Base-by-base conservation (phyloP, 306 rosid species). In the Parietaria judaica region DNA sequence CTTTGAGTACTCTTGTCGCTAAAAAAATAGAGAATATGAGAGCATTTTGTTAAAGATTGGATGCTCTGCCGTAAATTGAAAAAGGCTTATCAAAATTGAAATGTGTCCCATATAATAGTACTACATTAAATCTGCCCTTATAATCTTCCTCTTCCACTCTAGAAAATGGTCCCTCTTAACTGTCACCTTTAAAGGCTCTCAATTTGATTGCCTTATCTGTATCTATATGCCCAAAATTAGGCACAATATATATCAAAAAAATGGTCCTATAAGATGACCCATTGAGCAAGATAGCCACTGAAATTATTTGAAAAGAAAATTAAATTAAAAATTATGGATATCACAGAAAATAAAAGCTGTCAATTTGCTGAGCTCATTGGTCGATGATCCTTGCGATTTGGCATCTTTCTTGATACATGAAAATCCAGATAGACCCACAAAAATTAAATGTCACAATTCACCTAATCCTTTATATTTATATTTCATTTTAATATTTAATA, bases 341-440 rank as follows among this genome's bases (percentile, higher is more conserved):
- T n/a, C 49, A 23, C 61, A 66, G 35, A 36, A 56, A 66, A 54
- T 50, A 14, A 43, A 56, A 36, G 23, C 49, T 70, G 64, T 70
- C 61, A 37, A 45, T 56, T 62, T 56, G 46, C 45, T 48, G 48
- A 36, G 66, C 52, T 66, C 61, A 54, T 12, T 53, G 23, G n/a
- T 57, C 44, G 68, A 31, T 17, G 38, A 35, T 59, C 36, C 37
- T 34, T 65, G 14, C 43, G 11, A 67, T 63, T 68, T 60, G 71
- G 66, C 71, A 59, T 72, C 65, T 72, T 45, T 49, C 48, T 48
- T 63, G 36, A 16, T 38, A 46, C 61, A 46, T 76, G 59, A 76
- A 23, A 59, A 67, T 76, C 71, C 81, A 68, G 72, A 71, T 59
- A 58, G 71, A 59, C 77, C 78, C 78, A 64, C 77, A 36, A 46